Base-by-base conservation (phyloP, 306 rosid genomes). In the Sicyos edulis region DNA sequence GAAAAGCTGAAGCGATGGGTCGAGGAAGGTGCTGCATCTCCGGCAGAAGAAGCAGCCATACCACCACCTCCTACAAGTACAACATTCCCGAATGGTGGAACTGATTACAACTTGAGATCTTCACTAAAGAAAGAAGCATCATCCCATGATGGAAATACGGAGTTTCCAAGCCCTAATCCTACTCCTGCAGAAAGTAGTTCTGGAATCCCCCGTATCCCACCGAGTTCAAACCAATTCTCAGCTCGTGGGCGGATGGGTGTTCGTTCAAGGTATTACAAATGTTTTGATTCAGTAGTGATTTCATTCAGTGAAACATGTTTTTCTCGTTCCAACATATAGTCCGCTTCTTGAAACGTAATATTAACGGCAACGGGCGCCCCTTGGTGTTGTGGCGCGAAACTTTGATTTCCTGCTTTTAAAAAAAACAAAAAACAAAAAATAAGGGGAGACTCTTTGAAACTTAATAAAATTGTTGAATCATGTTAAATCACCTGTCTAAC, bases 1-100 rank as follows among this genome's bases (percentile, higher is more conserved):
- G 92, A 92, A 75, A 87, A 92, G 73, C 84, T 87, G 78, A 92
- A 89, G 86, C 86, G 96, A 80, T 89, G 97, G 97, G 92, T 92
- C 13, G 96, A 89, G 77, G 89, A 89, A 81, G 97, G 97, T 70
- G 96, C 53, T 51, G 89, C 79, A 79, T 72, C 79, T 75, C 96
- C 96, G 15, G 78, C 95, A 63, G 97, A 86, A 83, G 95, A 89
- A 81, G 52, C 90, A 73, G 86, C 86, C 16, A 76, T 82, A 78
- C 87, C 91, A 4, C 97, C 96, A 42, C 96, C 97, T 22, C 97
- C 97, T 16, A 84, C 88, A 67, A 80, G 80, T 68, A 61, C 90
- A 73, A 64, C 88, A 72, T 89, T 86, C 81, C 96, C 87, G 78
- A 86, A 92, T 80, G 96, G 92, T 54, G 74, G 73, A 32, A 51